Evolutionary conservation across 2,329 filamentous ascomycete genomes (phyloP), one percentile per base, ranked within the genome.

Genomic region (Colletotrichum graminicola): DNA sequence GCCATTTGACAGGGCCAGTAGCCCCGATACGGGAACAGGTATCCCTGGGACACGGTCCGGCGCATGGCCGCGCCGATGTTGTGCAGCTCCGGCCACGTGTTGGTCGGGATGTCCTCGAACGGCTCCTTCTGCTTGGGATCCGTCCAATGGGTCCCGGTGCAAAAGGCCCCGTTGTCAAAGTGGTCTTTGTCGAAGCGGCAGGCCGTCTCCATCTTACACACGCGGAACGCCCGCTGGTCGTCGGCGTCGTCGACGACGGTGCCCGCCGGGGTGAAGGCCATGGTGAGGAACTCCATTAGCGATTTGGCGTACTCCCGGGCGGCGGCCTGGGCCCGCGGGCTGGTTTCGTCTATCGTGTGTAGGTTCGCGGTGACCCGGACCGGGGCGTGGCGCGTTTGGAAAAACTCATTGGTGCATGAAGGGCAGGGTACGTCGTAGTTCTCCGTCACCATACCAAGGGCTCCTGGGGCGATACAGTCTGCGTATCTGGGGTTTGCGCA

Each of bases 171-270:
- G 2, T 56, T 61, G 12, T 60, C 54, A 16, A 72, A 65, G 23
- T 73, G 72, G 39, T 65, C 32, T 26, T 67, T 67, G 63, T 67
- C 32, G 61, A 73, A 72, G 49, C 64, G 63, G 34, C 68, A 73
- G 36, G 72, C 72, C 54, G 45, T 49, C 29, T 73, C 72, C 18
- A 68, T 60, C 54, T 69, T 68, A 43, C 41, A 41, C 16, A 62
- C 60, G 6, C 29, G 62, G 21, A 55, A 26, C 29, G 32, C 23
- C 60, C 36, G n/a, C 54, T 47, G 71, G 10, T 60, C 34, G 14
- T 47, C 32, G 23, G 3, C 32, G 26, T 32, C 55, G 21, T 54
- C 14, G 6, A 36, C 34, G 14, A 23, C 21, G 3, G 26, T 11
- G 21, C 39, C 45, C 45, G n/a, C 32, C 16, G 49, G n/a, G 14